Base-by-base conservation (phyloP, 805 yeast species). In the Pichia cephalocereana region DNA sequence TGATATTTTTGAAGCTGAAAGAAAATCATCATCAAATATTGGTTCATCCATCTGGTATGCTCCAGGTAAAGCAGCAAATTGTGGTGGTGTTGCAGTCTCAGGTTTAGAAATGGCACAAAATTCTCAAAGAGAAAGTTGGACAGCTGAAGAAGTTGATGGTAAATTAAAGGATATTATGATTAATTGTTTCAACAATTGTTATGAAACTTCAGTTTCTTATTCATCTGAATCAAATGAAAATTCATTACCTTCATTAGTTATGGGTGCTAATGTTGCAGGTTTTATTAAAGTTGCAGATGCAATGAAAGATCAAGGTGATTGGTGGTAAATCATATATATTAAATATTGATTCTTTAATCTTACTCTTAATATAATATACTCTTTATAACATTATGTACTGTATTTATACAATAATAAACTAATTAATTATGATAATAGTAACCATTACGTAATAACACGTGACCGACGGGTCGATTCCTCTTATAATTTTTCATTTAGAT, bases 41-140 rank as follows among this genome's bases (percentile, higher is more conserved):
- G 63, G 71, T 51, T 57, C 74, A 50, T 74, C 80, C 53, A 86
- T 89, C 71, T 91, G 99, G 99, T 91, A 90, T 74, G 98, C 96
- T 63, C 97, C 97, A 68, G 98, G 97, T 74, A 91, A 91, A 81
- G 97, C 97, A 60, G 91, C 97, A 64, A 91, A 91, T 82, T 85
- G 95, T 75, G 99, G 98, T 75, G 99, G 99, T 82, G 99, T 91
- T 61, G 96, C 96, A 51, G 97, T 90, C 50, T 88, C 96, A 51
- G 98, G 97, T 66, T 79, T 91, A 58, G 99, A 91, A 79, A 93
- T 91, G 99, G 97, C 98, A 57, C 99, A 91, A 77, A 93, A 91
- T 86, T 87, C 97, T 51, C 95, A 85, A 69, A 86, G 97, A 77
- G 80, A 82, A 57, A 70, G 73, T 58, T 93, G 98, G 97, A 79